Evolutionary conservation across 441 rosid species (phyloP).

Genomic region (Biscutella auriculata): DNA sequence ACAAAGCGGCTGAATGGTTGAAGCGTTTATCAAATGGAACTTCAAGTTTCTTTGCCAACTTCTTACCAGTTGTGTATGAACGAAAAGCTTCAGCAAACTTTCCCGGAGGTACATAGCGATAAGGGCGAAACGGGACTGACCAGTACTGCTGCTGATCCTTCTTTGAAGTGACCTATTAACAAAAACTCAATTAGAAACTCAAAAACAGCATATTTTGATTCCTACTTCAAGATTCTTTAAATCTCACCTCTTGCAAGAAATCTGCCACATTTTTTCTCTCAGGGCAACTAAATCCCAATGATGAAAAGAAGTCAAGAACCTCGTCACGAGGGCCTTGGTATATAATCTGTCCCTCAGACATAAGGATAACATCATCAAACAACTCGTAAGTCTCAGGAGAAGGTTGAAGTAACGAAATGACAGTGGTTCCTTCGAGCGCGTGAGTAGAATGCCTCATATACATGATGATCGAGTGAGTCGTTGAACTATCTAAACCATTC

Average conservation of each 20-base stretch:
- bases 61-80: conserved; percentile 46
- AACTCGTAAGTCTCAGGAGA: conserved; percentile 87
- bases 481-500: conserved; percentile 90
- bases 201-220: neutral
- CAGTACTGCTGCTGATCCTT: conserved; percentile 96
- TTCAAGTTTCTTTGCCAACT: conserved; percentile 43
- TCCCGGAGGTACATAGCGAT: conserved; percentile 68
- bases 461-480: conserved; percentile 80
- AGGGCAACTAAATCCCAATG: conserved; percentile 76
- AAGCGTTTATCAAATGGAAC: conserved; percentile 71
- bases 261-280: conserved; percentile 92
- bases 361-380: conserved; percentile 80
- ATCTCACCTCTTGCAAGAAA: conserved; percentile 87
- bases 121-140: conserved; percentile 64
- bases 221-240: conserved; percentile 6
- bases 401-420: conserved; percentile 84
- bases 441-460: conserved; percentile 77
- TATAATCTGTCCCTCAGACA: conserved; percentile 85
- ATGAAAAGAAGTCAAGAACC: conserved; percentile 65
- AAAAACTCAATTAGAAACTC: neutral
- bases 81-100: conserved; percentile 77
- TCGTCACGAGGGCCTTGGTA: conserved; percentile 81
- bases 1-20: conserved; percentile 86
- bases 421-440: conserved; percentile 75
- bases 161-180: conserved; percentile 59